A percentile compares a stretch with the other conserved stretches of the same genome.
Evolutionary conservation across 495 filamentous ascomycete species (phyloP).

Genomic region (Astrocystis sublimbata): DNA sequence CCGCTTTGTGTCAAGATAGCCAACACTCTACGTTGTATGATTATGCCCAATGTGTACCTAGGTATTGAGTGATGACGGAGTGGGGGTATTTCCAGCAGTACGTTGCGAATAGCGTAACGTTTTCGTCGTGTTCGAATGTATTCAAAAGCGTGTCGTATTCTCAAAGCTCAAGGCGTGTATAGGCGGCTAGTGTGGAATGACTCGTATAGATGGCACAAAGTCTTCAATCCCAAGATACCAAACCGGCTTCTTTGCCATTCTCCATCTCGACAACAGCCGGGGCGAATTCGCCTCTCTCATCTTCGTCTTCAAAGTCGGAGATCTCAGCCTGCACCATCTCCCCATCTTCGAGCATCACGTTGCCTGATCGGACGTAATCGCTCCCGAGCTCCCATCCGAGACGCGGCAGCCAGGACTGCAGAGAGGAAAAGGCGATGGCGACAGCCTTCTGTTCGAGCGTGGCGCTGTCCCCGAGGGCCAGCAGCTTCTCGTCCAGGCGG

Average conservation of each 20-base stretch:
- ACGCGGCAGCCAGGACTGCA: constrained; percentile 48
- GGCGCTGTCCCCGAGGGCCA: constrained; percentile 28
- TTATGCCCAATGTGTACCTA: too few relatives aligned
- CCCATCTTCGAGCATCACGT: constrained; percentile 69
- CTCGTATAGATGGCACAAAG: too few relatives aligned
- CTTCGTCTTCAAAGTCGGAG: constrained; percentile 72
- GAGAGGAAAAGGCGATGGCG: constrained; percentile 39
- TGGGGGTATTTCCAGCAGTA: too few relatives aligned
- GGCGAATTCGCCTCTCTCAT: constrained; percentile 83
- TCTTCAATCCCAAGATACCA: constrained; percentile 44
- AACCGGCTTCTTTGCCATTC: constrained; percentile 49
- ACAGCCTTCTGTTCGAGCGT: constrained; percentile 37
- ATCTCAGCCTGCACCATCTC: constrained; percentile 80
- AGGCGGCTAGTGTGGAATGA: too few relatives aligned
- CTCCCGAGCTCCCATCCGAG: constrained; percentile 49
- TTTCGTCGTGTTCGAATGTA: too few relatives aligned
- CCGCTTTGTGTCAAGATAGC: too few relatives aligned
- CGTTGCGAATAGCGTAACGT: too few relatives aligned
- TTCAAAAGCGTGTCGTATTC: too few relatives aligned
- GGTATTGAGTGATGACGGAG: too few relatives aligned
- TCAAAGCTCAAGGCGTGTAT: too few relatives aligned
- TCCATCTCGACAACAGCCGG: constrained; percentile 77
- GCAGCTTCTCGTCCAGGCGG: constrained; percentile 40
- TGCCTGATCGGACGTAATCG: constrained; percentile 50
- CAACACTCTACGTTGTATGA: too few relatives aligned